phyloP scores from a whole-genome alignment of 2,329 filamentous ascomycete species.

The Acrodontium crateriforme region DNA sequence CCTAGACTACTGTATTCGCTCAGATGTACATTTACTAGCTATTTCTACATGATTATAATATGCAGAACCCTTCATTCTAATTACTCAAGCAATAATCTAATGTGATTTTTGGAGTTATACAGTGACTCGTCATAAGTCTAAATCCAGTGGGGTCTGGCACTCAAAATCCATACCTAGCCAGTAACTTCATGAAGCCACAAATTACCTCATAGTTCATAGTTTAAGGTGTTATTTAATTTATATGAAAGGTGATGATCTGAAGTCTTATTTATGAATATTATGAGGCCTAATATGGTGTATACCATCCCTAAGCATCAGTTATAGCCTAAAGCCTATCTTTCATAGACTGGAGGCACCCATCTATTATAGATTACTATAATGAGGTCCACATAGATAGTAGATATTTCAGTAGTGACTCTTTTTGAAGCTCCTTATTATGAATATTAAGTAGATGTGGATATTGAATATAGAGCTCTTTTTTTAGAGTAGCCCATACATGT shows the following conservation, averaged over 20 bases:
- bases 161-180: no score
- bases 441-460: neutral
- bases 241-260: conserved; percentile 1
- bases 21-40: no score
- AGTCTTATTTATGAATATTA: neutral
- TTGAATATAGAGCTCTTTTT: conserved; percentile 4
- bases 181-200: no score
- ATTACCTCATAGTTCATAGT: no score
- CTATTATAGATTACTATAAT: neutral
- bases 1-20: no score
- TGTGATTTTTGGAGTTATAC: no score
- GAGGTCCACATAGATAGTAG: neutral
- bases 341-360: neutral
- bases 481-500: conserved; percentile 12
- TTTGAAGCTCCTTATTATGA: neutral
- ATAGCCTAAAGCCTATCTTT: neutral
- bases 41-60: no score
- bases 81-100: no score
- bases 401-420: neutral
- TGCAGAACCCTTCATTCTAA: no score
- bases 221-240: no score
- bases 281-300: neutral
- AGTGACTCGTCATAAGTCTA: no score
- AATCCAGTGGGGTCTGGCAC: no score
- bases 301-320: neutral